These are phyloP conservation scores for Cladophialophora yegresii DNA, from an alignment of 2,329 filamentous ascomycete genomes.

Conservation along the genomic window DNA sequence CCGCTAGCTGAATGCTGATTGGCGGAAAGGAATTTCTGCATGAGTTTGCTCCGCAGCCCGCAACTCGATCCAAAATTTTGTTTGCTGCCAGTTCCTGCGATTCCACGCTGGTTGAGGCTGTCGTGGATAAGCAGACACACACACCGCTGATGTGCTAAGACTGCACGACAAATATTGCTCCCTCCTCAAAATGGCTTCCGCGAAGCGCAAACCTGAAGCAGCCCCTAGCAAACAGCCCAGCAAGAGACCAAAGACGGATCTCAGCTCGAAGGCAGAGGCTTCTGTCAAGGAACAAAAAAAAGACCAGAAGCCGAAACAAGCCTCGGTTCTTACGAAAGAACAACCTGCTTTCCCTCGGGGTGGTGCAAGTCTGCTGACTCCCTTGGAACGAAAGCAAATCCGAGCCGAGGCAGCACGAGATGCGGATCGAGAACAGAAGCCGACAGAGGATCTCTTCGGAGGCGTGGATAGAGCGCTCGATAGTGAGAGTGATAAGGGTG, in stretches of 20 bases:
- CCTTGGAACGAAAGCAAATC: constrained; percentile 94
- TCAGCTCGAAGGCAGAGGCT: background rate
- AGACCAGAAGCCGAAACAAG: constrained; percentile 24
- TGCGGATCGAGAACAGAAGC: constrained; percentile 79
- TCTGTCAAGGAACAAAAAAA: constrained; percentile 17
- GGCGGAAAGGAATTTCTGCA: background rate
- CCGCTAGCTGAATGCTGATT: background rate
- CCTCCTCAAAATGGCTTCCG: constrained; percentile 27
- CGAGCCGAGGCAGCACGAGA: constrained; percentile 90
- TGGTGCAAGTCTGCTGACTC: constrained; percentile 84
- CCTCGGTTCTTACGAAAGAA: constrained; percentile 56
- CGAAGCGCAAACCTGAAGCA: constrained; percentile 30
- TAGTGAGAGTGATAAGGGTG: constrained; percentile 39
- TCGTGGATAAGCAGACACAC: background rate
- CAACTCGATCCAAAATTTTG: background rate
- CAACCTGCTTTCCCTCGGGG: constrained; percentile 91
- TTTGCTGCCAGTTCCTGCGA: background rate
- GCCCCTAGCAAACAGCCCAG: constrained; percentile 16
- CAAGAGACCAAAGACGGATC: constrained; percentile 23
- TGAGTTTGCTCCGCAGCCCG: background rate
- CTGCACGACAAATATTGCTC: background rate
- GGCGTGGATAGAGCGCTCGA: constrained; percentile 38
- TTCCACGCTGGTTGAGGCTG: background rate
- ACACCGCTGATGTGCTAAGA: background rate
- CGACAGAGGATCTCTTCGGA: constrained; percentile 29